Evolutionary conservation across 2,329 filamentous ascomycete species (phyloP).

Genomic region (Didymella sp.): DNA sequence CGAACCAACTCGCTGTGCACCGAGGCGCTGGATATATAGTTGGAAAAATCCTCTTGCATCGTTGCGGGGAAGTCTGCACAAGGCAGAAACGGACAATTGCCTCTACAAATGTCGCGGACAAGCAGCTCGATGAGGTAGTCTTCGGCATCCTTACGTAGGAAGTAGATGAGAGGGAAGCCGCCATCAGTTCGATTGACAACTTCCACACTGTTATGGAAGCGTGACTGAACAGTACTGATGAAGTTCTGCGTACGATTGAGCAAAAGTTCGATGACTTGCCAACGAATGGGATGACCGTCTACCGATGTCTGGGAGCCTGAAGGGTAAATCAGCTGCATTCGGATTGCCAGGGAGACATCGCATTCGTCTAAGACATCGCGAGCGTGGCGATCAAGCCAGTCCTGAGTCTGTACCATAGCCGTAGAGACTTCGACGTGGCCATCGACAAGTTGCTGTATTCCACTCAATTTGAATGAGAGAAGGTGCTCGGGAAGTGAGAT

Average conservation of each 20-base stretch:
- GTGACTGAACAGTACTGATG: conserved; percentile 45
- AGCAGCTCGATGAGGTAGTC: conserved; percentile 38
- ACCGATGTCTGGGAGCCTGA: conserved; percentile 51
- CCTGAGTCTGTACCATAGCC: conserved; percentile 60
- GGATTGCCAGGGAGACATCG: conserved; percentile 53
- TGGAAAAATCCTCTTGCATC: conserved; percentile 36
- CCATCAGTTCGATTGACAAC: conserved; percentile 48
- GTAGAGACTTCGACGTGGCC: conserved; percentile 51
- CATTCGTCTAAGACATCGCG: conserved; percentile 72
- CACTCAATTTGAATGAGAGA: conserved; percentile 69
- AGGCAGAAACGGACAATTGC: conserved; percentile 34
- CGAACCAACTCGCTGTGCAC: conserved; percentile 25
- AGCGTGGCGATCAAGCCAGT: conserved; percentile 57
- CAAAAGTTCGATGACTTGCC: conserved; percentile 48
- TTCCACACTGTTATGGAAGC: conserved; percentile 59
- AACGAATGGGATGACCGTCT: conserved; percentile 52
- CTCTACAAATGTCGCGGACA: conserved; percentile 43
- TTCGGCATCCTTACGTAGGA: conserved; percentile 56
- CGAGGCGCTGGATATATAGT: conserved; percentile 43
- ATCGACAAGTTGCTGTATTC: conserved; percentile 64
- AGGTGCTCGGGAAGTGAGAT: conserved; percentile 69
- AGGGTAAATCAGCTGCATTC: conserved; percentile 55
- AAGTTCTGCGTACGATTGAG: conserved; percentile 41
- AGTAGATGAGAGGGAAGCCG: conserved; percentile 63
- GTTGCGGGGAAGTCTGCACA: conserved; percentile 34